Evolutionary conservation across 768 basidiomycete genomes (phyloP).

Genomic region (Suillus ampliporus): DNA sequence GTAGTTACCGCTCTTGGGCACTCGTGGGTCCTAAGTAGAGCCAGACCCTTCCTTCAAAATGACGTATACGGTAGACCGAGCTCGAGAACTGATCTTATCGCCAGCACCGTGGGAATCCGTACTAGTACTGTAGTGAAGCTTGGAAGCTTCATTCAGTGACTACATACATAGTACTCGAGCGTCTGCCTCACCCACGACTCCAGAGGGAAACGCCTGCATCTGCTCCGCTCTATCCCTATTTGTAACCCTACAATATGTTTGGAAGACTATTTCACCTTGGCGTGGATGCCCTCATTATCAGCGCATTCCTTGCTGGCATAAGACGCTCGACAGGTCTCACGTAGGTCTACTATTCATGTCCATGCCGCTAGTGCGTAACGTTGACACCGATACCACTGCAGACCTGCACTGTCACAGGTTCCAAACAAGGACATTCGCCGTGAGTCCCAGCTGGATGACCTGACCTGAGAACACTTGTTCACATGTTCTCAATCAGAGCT

Average conservation of each 20-base stretch:
- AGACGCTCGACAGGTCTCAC: slow-evolving; percentile 85
- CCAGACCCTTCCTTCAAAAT: too few species aligned
- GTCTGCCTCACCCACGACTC: background rate
- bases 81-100: too few species aligned
- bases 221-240: background rate
- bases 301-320: slow-evolving; percentile 84
- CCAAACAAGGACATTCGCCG: slow-evolving; percentile 90
- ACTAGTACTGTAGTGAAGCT: background rate
- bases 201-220: background rate
- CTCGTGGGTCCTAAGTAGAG: too few species aligned
- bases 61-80: too few species aligned
- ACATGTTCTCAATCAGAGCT: slow-evolving; percentile 53
- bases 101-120: too few species aligned
- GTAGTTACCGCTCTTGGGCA: too few species aligned
- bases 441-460: slow-evolving; percentile 46
- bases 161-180: background rate
- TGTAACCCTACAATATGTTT: slow-evolving; percentile 26
- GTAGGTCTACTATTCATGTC: slow-evolving; percentile 49
- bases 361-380: background rate
- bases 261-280: slow-evolving; percentile 62
- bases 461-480: background rate
- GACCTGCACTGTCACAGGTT: slow-evolving; percentile 75
- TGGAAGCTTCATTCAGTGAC: background rate
- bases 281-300: slow-evolving; percentile 79
- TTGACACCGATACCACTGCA: slow-evolving; percentile 32